Conservation (phyloP, 352 stramenopile species). For the Pelagophyceae sp. region DNA sequence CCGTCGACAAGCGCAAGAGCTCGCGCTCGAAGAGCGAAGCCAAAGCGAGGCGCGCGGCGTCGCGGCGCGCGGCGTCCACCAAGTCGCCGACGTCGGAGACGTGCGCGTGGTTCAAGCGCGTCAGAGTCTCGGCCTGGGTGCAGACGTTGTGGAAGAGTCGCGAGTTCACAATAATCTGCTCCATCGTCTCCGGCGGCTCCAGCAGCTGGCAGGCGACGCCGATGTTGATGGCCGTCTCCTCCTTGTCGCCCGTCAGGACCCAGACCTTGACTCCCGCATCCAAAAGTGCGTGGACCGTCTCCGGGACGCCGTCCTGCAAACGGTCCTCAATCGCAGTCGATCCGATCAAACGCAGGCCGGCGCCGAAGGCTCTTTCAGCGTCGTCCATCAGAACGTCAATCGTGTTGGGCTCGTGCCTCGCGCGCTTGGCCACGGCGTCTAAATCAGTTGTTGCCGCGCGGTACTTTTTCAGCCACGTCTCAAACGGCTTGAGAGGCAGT, state of each 20-base stretch:
- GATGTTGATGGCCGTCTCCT: slow-evolving; percentile 92
- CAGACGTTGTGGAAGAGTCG: slow-evolving; percentile 1
- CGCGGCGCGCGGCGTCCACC: not conserved
- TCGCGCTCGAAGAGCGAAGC: slow-evolving; percentile 29
- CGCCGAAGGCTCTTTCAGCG: no score
- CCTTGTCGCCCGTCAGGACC: slow-evolving; percentile 85
- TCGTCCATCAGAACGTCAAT: slow-evolving; percentile 69
- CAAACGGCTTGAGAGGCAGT: slow-evolving; percentile 59
- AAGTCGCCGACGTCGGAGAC: not conserved
- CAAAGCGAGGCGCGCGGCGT: not conserved
- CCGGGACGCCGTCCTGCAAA: slow-evolving; percentile 78
- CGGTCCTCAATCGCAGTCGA: slow-evolving; percentile 82
- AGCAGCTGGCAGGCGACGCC: slow-evolving; percentile 54
- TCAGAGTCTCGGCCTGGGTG: slow-evolving; percentile 16
- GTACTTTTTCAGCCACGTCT: slow-evolving; percentile 58
- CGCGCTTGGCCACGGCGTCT: slow-evolving; percentile 22
- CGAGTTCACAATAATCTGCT: not conserved
- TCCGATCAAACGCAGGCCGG: no score
- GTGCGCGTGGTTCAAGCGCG: not conserved
- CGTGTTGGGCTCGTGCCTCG: slow-evolving; percentile 57
- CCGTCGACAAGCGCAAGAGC: no score
- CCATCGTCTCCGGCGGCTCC: slow-evolving; percentile 23
- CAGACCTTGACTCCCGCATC: slow-evolving; percentile 89
- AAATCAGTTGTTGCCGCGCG: slow-evolving; percentile 42
- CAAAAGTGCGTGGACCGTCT: slow-evolving; percentile 74